These are phyloP conservation scores for Solanum ossicruentum DNA, from an alignment of 257 asterid genomes.

Conservation along the genomic window DNA sequence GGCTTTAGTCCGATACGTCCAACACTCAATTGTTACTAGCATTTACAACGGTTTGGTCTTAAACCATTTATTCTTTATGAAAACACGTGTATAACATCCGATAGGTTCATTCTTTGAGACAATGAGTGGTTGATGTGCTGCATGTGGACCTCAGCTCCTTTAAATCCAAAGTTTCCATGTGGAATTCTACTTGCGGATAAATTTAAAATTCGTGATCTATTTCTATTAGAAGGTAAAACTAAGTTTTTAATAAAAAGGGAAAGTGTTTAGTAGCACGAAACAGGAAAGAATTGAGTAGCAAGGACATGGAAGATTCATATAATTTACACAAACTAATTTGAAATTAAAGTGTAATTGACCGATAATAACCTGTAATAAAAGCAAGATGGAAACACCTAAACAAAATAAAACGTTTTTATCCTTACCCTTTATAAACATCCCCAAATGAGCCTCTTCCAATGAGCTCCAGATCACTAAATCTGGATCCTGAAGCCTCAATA, in stretches of 20 bases:
- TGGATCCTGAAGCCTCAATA: constrained; percentile 72
- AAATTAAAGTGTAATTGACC: neutral
- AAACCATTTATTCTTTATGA: neutral
- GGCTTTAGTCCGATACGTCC: neutral
- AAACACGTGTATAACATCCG: neutral
- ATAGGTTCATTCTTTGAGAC: neutral
- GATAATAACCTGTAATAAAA: neutral
- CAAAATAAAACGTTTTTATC: neutral
- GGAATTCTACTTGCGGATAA: neutral
- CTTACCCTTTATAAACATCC: constrained; percentile 93
- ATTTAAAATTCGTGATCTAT: neutral
- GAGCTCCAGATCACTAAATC: constrained; percentile 84
- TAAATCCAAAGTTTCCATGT: neutral
- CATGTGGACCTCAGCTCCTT: neutral
- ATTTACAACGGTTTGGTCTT: neutral
- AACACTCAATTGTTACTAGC: neutral
- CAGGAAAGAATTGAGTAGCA: neutral
- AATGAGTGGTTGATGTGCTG: neutral
- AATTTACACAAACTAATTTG: neutral
- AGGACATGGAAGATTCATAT: neutral
- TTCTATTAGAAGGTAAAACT: neutral
- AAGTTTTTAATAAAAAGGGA: neutral
- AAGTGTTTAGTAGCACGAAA: neutral
- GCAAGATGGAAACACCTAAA: neutral
- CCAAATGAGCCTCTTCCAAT: constrained; percentile 98